Conservation (phyloP, 768 basidiomycete genomes). For the Plicaturopsis crispa region DNA sequence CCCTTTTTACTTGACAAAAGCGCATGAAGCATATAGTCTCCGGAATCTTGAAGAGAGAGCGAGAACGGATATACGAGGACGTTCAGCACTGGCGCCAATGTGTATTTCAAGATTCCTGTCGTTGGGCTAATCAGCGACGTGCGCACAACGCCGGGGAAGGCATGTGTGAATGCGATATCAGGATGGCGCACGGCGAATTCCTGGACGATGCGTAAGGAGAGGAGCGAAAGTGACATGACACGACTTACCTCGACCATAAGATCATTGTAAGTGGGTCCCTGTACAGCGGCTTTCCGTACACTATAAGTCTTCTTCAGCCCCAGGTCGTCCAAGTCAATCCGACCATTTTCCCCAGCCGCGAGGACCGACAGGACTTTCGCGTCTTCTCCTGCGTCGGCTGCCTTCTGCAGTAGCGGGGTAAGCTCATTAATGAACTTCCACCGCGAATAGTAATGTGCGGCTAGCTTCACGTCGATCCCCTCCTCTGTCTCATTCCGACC, state of each 20-base stretch:
- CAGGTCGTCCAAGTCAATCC: constrained; percentile 40
- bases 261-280: constrained; percentile 41
- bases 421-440: constrained; percentile 44
- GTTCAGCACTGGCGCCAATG: constrained; percentile 12
- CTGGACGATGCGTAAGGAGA: constrained; percentile 4
- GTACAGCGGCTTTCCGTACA: constrained; percentile 21
- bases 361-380: constrained; percentile 43
- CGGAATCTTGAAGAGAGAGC: constrained; percentile 18
- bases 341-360: constrained; percentile 23
- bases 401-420: constrained; percentile 33
- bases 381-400: constrained; percentile 38
- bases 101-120: constrained; percentile 13
- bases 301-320: constrained; percentile 41
- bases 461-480: constrained; percentile 36
- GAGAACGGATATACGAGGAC: constrained; percentile 18
- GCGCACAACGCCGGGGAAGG: constrained; percentile 25
- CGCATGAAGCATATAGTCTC: constrained; percentile 28
- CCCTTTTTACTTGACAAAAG: constrained; percentile 19
- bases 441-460: constrained; percentile 43
- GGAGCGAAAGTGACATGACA: not conserved
- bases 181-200: constrained; percentile 14
- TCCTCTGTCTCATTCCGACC: constrained; percentile 37
- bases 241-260: constrained; percentile 40
- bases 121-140: constrained; percentile 22
- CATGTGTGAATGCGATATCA: constrained; percentile 15